These are phyloP conservation scores for Viridothelium virens DNA, from an alignment of 495 filamentous ascomycete species.

Conservation along the genomic window DNA sequence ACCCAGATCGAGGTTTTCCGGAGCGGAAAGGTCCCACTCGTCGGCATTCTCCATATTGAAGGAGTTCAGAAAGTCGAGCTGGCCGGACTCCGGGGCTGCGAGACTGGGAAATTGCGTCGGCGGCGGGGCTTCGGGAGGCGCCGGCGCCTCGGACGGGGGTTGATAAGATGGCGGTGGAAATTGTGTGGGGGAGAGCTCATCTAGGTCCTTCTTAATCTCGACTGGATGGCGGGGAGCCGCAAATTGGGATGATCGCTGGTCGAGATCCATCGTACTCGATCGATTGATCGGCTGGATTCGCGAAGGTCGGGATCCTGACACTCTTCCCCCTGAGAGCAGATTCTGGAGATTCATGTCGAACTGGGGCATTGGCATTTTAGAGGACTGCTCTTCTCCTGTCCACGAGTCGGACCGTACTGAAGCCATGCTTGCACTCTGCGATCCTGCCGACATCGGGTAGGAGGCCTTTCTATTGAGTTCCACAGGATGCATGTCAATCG, in stretches of 20 bases:
- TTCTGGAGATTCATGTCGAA: conserved; percentile 63
- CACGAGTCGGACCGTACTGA: background rate
- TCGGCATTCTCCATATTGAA: conserved; percentile 21
- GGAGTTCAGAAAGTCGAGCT: conserved; percentile 30
- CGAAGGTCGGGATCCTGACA: conserved; percentile 20
- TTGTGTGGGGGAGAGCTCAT: background rate
- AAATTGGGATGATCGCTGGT: too few species aligned
- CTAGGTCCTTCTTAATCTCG: background rate
- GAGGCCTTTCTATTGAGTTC: conserved; percentile 8
- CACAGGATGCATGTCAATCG: conserved; percentile 19
- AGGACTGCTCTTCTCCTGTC: background rate
- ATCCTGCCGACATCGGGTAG: background rate
- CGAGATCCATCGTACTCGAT: background rate
- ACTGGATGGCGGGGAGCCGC: too few species aligned
- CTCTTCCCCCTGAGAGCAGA: conserved; percentile 35
- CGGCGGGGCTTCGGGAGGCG: background rate
- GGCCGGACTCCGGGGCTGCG: conserved; percentile 21
- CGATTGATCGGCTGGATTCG: conserved; percentile 7
- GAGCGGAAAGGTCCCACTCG: conserved; percentile 14
- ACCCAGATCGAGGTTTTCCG: conserved; percentile 56
- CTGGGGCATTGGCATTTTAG: conserved; percentile 37
- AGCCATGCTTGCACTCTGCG: conserved; percentile 21
- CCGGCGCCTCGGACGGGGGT: background rate
- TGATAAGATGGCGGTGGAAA: background rate
- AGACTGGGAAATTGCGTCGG: background rate